These are phyloP conservation scores for Plasmodium vinckei DNA, from an alignment of 169 alveolate species.

Conservation along the genomic window DNA sequence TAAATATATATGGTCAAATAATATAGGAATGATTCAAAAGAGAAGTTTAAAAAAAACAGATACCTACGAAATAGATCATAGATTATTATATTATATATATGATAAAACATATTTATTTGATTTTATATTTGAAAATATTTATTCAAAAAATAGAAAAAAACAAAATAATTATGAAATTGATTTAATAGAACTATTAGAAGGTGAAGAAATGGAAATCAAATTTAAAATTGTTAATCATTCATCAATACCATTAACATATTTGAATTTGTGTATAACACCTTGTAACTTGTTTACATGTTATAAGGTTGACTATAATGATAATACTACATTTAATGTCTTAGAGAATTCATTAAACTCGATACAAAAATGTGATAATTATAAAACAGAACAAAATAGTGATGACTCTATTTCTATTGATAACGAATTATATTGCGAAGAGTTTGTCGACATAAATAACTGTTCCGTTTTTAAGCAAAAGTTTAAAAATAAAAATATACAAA, in stretches of 20 bases:
- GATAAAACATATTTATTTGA: conserved; percentile 35
- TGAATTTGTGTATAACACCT: conserved; percentile 39
- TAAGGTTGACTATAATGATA: conserved; percentile 27
- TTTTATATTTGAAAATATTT: conserved; percentile 39
- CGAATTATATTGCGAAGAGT: conserved; percentile 25
- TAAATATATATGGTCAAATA: conserved; percentile 44
- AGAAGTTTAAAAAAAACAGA: conserved; percentile 11
- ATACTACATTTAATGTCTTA: not conserved
- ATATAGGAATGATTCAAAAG: conserved; percentile 41
- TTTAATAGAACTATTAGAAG: conserved; percentile 48
- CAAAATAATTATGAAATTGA: conserved; percentile 50
- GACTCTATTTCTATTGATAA: not conserved
- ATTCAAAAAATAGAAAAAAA: conserved; percentile 2
- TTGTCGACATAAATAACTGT: conserved; percentile 23
- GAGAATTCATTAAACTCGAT: too few species aligned
- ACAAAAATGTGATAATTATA: not conserved
- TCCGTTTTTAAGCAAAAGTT: conserved; percentile 52
- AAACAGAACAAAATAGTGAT: conserved; percentile 10
- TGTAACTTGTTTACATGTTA: conserved; percentile 44
- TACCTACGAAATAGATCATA: conserved; percentile 37
- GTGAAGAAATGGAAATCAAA: conserved; percentile 30
- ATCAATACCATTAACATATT: conserved; percentile 17
- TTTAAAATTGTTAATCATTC: conserved; percentile 40
- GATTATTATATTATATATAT: conserved; percentile 47
- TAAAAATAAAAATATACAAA: conserved; percentile 58